Evolutionary conservation across 768 basidiomycete genomes (phyloP).

Genomic region (Tylopilus subfusipes): DNA sequence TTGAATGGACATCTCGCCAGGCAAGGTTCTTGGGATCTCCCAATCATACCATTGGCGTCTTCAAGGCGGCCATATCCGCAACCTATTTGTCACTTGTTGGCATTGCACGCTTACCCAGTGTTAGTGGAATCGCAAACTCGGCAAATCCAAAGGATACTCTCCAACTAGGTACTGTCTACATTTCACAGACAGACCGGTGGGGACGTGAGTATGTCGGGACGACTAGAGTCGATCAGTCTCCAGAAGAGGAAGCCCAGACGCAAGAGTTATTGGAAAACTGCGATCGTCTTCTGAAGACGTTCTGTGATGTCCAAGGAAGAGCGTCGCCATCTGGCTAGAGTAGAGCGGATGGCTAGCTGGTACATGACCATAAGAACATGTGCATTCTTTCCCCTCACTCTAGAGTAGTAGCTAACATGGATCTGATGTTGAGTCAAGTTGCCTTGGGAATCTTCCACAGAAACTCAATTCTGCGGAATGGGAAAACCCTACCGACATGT

Average conservation of each 20-base stretch:
- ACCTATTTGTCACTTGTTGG: constrained; percentile 67
- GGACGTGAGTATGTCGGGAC: constrained; percentile 53
- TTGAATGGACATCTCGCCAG: constrained; percentile 35
- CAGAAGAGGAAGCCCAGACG: constrained; percentile 45
- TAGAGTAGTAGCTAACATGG: neutral
- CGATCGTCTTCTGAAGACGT: constrained; percentile 48
- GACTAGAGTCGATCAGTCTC: constrained; percentile 48
- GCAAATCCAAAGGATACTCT: constrained; percentile 14
- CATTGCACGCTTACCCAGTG: constrained; percentile 44
- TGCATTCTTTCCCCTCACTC: neutral
- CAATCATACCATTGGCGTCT: constrained; percentile 57
- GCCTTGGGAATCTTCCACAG: neutral
- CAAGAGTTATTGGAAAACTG: constrained; percentile 50
- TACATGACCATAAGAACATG: neutral
- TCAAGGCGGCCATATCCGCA: constrained; percentile 64
- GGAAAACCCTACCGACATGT: neutral
- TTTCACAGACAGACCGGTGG: constrained; percentile 54
- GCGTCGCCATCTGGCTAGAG: constrained; percentile 13
- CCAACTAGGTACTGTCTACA: constrained; percentile 40
- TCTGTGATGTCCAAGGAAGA: constrained; percentile 32
- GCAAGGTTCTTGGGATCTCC: constrained; percentile 65
- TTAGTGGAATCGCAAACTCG: neutral
- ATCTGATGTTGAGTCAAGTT: constrained; percentile 3
- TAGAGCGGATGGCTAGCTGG: neutral
- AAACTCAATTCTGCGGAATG: neutral